Conservation (phyloP, 306 rosid species). For the Senna tora region DNA sequence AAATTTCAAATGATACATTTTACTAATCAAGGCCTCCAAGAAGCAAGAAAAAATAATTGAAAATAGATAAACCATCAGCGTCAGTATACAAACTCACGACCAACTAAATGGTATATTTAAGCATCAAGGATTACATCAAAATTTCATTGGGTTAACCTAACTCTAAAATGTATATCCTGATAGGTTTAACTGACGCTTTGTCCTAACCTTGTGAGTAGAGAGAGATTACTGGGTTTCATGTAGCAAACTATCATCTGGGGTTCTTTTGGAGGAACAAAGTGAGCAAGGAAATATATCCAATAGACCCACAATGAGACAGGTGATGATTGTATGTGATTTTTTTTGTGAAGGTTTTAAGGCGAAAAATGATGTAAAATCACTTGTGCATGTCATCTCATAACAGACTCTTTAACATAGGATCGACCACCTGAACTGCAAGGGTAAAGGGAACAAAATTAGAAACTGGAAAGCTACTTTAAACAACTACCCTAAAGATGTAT, state of each 20-base stretch:
- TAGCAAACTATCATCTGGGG: slow-evolving; percentile 28
- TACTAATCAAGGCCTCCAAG: slow-evolving; percentile 12
- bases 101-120: slow-evolving; percentile 22
- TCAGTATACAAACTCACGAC: not conserved
- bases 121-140: slow-evolving; percentile 45
- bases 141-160: slow-evolving; percentile 44
- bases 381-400: slow-evolving; percentile 72
- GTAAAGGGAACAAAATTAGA: slow-evolving; percentile 33
- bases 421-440: slow-evolving; percentile 91
- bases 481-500: not conserved
- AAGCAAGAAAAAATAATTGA: slow-evolving; percentile 30
- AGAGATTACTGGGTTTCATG: slow-evolving; percentile 42
- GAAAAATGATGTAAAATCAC: slow-evolving; percentile 2
- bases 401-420: slow-evolving; percentile 86
- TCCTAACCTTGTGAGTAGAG: slow-evolving; percentile 47
- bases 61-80: not conserved
- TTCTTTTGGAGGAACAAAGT: slow-evolving; percentile 33
- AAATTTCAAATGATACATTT: not conserved
- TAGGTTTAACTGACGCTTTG: slow-evolving; percentile 30
- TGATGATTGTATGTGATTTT: slow-evolving; percentile 5
- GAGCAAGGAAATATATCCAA: slow-evolving; percentile 36
- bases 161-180: slow-evolving; percentile 22
- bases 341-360: slow-evolving; percentile 15
- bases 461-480: slow-evolving; percentile 9
- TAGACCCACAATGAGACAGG: slow-evolving; percentile 23